Base-by-base conservation (phyloP, 2,329 filamentous ascomycete genomes). In the Orbilia javanica region DNA sequence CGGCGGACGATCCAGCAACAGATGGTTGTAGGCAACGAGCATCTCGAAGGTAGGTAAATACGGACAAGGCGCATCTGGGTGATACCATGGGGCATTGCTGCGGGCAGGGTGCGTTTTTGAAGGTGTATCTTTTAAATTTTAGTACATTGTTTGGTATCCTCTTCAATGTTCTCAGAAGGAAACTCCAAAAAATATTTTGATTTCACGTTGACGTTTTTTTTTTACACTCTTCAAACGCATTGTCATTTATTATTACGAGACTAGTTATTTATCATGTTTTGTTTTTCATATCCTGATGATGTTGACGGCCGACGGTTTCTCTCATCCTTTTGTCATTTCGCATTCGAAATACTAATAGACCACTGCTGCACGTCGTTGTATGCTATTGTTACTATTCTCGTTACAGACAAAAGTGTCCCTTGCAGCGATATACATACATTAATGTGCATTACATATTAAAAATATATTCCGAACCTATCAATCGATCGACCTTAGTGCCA, bases 71-170 rank as follows among this genome's bases (percentile, higher is more conserved):
- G 62, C 20, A 74, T 74, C 46, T 63, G 13, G 52, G 52, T 60
- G 53, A 62, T 50, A 67, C 20, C 67, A 70, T 72, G 60, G 60
- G 53, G 74, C 74, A 78, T 73, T 70, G 53, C 74, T 72, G 74
- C 74, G 50, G 66, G 74, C 60, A 70, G 68, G 67, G 44, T 72
- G 67, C 67, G 36, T 52, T 22, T 65, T 42, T 22, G 52, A 44
- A 46, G 52, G 18, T 34, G 44, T 46, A 29, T 71, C 36, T 20
- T 72, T 71, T 46, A 29, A 67, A 27, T 20, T 72, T 71, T 50
- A 60, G 53, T 55, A 72, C 25, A 22, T 48, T 65, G 11, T n/a
- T 72, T 66, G 34, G 22, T 50, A 52, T 67, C 48, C 15, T 66
- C 18, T 31, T 71, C 29, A 42, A 50, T 36, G 20, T 25, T 55